Evolutionary conservation across 1,139 yeast genomes (phyloP), one percentile per base, ranked within the genome.

Genomic region (Suhomyces panamericanus): DNA sequence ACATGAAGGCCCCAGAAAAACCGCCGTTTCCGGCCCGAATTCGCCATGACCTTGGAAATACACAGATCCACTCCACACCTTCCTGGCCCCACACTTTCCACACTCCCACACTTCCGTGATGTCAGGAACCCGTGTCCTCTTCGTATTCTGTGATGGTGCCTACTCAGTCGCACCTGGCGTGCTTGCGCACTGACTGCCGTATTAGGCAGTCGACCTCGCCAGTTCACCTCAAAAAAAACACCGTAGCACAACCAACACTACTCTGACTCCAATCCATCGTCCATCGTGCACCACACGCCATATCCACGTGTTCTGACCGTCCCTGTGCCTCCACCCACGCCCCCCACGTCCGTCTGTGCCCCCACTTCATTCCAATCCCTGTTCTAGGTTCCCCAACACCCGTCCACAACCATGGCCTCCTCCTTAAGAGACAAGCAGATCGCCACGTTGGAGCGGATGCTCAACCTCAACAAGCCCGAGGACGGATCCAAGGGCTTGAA

Each of bases 381-480:
- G 20, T 27, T 24, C 16, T 10, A 22, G 8, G 12, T 20, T 5
- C 10, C 20, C 26, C n/a, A 16, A 10, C 11, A 16, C 28, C 20
- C 17, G 17, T 17, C n/a, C 29, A 26, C 10, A 26, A 22, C 26
- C 38, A 33, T 43, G 43, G 27, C 41, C 14, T 26, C 38, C 6
- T 44, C 47, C 14, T 60, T 72, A 53, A 58, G 75, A 48, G 67
- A 63, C 43, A 63, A 65, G 50, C 75, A 70, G 53, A 70, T 69
- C 37, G 75, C 75, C 49, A 74, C 85, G 35, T 75, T 90, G 60
- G 87, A 87, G 74, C 85, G 83, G 50, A 87, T 91, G 95, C 81
- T 91, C 53, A 85, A 86, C 58, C 75, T 89, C 59, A 88, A 88
- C 69, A 74, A 80, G 46, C 64, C 79, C 7, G 83, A 80, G 51